Base-by-base conservation (phyloP, 2,329 filamentous ascomycete species). In the Sordariomycetes sp. region DNA sequence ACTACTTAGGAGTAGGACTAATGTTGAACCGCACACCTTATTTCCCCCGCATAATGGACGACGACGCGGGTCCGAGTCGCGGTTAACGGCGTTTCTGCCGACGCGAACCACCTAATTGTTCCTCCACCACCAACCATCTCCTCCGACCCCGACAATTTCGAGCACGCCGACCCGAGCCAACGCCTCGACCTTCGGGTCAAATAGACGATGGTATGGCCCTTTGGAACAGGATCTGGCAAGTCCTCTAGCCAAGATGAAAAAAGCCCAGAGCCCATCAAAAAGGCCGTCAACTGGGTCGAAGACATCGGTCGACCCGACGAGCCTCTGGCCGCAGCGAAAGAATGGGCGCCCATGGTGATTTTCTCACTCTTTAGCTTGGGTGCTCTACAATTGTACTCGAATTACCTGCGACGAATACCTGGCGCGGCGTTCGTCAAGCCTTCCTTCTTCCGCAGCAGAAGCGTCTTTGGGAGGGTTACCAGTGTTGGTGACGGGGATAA, bases 401-500 rank as follows among this genome's bases (percentile, higher is more conserved):
- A 70, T 37, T 92, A 88, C 53, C 65, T 98, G 32, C 82, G 86
- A 23, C 83, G 92, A 34, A 86, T 96, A 37, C 87, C 87, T 4
- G 80, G 77, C 36, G 75, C 85, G 23, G 68, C 73, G 17, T 72
- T 87, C 52, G 82, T 98, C 45, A 76, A 77, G 31, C 82, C 86
- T 3, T 64, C 68, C 9, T 82, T 80, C 51, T 90, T 90, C 53
- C 76, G 84, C 30, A 78, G 68, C 40, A 72, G 84, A 46, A 88
- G 76, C 45, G 53, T 98, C 27, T 82, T 90, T 46, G 92, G 92
- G 11, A 74, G 73, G 41, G 92, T 96, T 27, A 95, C 90, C 10
- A 87, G 84, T 46, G 92, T 98, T 17, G 92, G 93, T 27, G 92
- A 98, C 68, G 93, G 87, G 4, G 92, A 98, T 58, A 90, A 90